These are phyloP conservation scores for Beauveria rudraprayagi DNA, from an alignment of 2,329 filamentous ascomycete species.

Conservation along the genomic window DNA sequence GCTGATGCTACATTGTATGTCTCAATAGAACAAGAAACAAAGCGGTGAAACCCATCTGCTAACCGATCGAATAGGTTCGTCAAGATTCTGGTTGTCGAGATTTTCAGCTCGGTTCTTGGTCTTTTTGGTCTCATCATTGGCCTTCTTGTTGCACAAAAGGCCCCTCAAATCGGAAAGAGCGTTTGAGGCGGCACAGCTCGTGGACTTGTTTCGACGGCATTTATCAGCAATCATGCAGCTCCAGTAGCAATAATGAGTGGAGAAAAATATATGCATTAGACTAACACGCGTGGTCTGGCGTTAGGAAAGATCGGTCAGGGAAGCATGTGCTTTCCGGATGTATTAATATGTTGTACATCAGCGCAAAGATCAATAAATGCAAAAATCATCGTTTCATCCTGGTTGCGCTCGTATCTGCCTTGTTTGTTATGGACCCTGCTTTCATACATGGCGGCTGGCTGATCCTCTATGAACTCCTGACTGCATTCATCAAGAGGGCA, in stretches of 20 bases:
- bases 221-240: background rate
- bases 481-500: conserved; percentile 66
- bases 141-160: conserved; percentile 78
- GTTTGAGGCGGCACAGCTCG: conserved; percentile 13
- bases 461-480: conserved; percentile 20
- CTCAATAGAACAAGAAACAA: background rate
- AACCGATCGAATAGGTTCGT: conserved; percentile 61
- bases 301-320: conserved; percentile 30
- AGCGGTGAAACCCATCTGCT: conserved; percentile 15
- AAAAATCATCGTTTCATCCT: conserved; percentile 13
- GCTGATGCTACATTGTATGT: conserved; percentile 80
- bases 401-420: background rate
- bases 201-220: conserved; percentile 2
- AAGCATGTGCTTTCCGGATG: conserved; percentile 25
- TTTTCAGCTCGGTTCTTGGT: conserved; percentile 95
- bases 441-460: background rate
- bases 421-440: background rate
- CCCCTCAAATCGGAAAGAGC: conserved; percentile 56
- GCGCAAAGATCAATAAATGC: conserved; percentile 19
- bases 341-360: conserved; percentile 31
- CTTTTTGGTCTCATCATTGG: conserved; percentile 95
- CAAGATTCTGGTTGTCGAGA: conserved; percentile 97
- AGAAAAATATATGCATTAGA: conserved; percentile 12
- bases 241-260: background rate
- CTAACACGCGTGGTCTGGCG: conserved; percentile 26